Base-by-base conservation (phyloP, 805 yeast species). In the Alloascoidea hylecoeti region DNA sequence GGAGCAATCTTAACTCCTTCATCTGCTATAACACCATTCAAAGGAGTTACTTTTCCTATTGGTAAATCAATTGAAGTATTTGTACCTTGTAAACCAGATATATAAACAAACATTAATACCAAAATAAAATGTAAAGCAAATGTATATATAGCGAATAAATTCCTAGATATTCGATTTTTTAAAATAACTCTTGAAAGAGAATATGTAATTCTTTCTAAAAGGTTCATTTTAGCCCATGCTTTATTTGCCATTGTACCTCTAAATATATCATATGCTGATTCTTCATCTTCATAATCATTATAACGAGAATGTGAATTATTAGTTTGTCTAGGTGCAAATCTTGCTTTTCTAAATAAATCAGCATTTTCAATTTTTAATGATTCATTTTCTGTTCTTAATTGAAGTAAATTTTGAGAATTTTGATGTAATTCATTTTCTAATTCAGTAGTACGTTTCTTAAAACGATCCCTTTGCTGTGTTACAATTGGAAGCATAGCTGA, bases 391-490 rank as follows among this genome's bases (percentile, higher is more conserved):
- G 78, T 57, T 42, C 75, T 75, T 45, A 84, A 61, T 40, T 78
- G 82, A 30, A 62, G 66, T 17, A 78, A 64, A 32, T 66, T 63
- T 15, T 59, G 53, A 38, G 64, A 64, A 44, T 70, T 74, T 45
- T 70, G 72, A 53, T 81, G 75, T 30, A 78, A 49, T 48, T 85
- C 94, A 40, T 80, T 80, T 54, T 89, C 97, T 39, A 92, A 66
- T 52, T 84, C 95, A 41, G 70, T 72, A 49, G 80, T 84, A 39
- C 85, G 69, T n/a, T 72, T 69, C 49, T 94, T 75, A 64, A 88
- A 86, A 44, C 98, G 65, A 56, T 89, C 98, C 54, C 98, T 75
- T 60, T 89, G 98, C 51, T 89, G 88, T 12, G 96, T 86, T 18
- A 92, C 74, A 38, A 89, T 85, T 1, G 94, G 94, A 37, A 89